Conservation (phyloP, 75 land plant species). For the Picea glauca region DNA sequence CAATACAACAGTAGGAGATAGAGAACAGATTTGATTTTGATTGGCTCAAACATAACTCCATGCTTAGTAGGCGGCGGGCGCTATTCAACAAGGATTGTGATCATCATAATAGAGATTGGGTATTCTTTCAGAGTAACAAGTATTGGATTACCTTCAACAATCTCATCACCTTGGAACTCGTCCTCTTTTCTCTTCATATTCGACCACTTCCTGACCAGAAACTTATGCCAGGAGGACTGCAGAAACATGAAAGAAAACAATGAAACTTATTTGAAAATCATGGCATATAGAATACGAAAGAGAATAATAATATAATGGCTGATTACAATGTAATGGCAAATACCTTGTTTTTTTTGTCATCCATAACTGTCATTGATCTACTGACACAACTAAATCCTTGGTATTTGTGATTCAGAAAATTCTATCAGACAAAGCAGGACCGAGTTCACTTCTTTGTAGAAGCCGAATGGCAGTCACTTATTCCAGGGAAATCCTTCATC, state of each 20-base stretch:
- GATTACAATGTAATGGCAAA: neutral
- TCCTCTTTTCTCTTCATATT: constrained; percentile 28
- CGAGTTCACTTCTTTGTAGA: too few relatives aligned
- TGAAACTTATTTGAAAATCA: neutral
- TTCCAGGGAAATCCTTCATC: too few relatives aligned
- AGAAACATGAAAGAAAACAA: neutral
- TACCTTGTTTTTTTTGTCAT: neutral
- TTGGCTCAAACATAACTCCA: too few relatives aligned
- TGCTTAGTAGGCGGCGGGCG: too few relatives aligned
- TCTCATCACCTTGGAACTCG: constrained; percentile 34
- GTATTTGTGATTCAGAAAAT: too few relatives aligned
- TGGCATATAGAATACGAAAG: neutral
- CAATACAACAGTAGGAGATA: neutral
- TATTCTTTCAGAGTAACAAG: neutral
- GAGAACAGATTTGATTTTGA: neutral
- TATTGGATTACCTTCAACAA: neutral
- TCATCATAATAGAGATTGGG: too few relatives aligned
- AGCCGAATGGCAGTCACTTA: too few relatives aligned
- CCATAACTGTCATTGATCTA: neutral
- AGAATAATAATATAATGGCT: neutral
- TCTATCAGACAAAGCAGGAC: too few relatives aligned
- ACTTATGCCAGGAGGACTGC: constrained; percentile 41
- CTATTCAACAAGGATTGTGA: too few relatives aligned
- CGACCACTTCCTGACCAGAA: constrained; percentile 51
- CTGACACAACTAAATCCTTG: neutral